Base-by-base conservation (phyloP, 352 stramenopile genomes). In the Pythium dissimile region DNA sequence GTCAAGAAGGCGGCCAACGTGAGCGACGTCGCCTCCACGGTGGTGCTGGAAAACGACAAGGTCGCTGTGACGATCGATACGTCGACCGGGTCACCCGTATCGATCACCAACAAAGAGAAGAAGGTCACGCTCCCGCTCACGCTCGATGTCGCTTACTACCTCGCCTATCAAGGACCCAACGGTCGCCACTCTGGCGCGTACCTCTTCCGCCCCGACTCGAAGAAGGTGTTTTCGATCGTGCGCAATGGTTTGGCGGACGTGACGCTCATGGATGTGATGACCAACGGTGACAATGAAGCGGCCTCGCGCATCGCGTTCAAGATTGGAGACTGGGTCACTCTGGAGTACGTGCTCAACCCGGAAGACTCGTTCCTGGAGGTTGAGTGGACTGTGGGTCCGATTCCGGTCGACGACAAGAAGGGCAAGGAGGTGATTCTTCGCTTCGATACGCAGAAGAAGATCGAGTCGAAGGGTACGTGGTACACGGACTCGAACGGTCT, bases 401-500 rank as follows among this genome's bases (percentile, higher is more conserved):
- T 93, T 16, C 81, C 84, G 0, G 84, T 91, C 21, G 63, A 83
- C 8, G 74, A 89, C 61, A 81, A 86, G 27, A 75, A 88, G 44
- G 97, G 97, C 20, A 98, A 98, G 56, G 97, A 99, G 77, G 81
- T 99, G n/a, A 91, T 99, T 39, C 67, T 95, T 0, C 88, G 89
- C 38, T 98, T 96, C 50, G 74, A 85, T 31, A 75, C 92, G 6
- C 49, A 76, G 26, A 73, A 73, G 15, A 67, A 35, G 24, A 88
- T 90, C 26, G 44, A 79, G 58, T 88, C 80, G 0, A 65, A 71
- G 10, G 58, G 54, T 20, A 82, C 64, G 18, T 71, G 82, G 68
- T 98, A 94, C 71, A 98, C 95, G 6, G 96, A 99, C 70, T 97
- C 94, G 21, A 99, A 99, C 71, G 95, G 91, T 2, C 63, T 97